phyloP scores from a whole-genome alignment of 2,329 filamentous ascomycete species.

The Tolypocladium inflatum region DNA sequence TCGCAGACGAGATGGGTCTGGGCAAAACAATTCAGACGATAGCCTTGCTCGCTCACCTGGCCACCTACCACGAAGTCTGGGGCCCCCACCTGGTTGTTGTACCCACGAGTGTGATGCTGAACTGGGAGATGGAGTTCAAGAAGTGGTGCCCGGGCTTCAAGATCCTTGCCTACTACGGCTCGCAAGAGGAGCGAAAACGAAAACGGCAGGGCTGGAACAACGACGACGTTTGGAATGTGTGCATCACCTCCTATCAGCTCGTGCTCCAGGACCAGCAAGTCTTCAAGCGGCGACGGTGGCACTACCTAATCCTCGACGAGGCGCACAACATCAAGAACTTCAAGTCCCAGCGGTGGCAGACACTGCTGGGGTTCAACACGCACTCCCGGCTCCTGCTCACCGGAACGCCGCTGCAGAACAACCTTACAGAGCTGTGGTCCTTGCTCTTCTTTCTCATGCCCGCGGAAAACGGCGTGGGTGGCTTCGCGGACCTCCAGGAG shows the following conservation, averaged over 20 bases:
- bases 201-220: constrained; percentile 93
- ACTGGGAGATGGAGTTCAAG: constrained; percentile 99
- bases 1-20: constrained; percentile 97
- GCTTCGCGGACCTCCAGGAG: constrained; percentile 89
- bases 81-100: constrained; percentile 93
- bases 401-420: constrained; percentile 93
- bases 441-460: constrained; percentile 95
- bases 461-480: constrained; percentile 74
- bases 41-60: constrained; percentile 82
- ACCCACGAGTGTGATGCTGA: constrained; percentile 95
- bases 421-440: constrained; percentile 93
- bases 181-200: constrained; percentile 79
- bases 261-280: constrained; percentile 90
- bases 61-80: constrained; percentile 85
- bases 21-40: constrained; percentile 99
- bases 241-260: constrained; percentile 95
- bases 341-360: constrained; percentile 94
- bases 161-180: constrained; percentile 93
- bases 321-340: constrained; percentile 99
- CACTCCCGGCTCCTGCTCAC: constrained; percentile 79
- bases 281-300: constrained; percentile 87
- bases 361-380: constrained; percentile 87
- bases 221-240: constrained; percentile 90
- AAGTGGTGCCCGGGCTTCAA: constrained; percentile 99
- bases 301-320: constrained; percentile 97